Evolutionary conservation across 2,329 filamentous ascomycete genomes (phyloP).

Genomic region (Fusarium sambucinum): DNA sequence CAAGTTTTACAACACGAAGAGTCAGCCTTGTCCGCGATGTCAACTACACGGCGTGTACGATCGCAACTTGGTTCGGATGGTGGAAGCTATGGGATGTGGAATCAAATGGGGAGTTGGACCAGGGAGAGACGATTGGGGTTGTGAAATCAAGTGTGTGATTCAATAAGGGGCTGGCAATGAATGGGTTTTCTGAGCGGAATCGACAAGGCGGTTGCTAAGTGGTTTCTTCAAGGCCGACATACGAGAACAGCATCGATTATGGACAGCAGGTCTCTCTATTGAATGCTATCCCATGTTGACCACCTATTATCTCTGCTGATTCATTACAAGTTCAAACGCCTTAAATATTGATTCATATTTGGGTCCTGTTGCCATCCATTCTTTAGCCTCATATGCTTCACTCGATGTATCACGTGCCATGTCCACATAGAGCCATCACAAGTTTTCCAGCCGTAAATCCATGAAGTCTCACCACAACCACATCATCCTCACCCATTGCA

Average conservation of each 20-base stretch:
- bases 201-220: not conserved
- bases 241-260: not conserved
- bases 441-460: constrained; percentile 25
- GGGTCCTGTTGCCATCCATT: not conserved
- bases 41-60: constrained; percentile 59
- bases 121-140: constrained; percentile 53
- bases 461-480: constrained; percentile 42
- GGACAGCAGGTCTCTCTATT: not conserved
- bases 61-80: constrained; percentile 60
- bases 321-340: not conserved
- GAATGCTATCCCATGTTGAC: not conserved
- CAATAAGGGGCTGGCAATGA: constrained; percentile 44
- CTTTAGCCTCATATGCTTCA: constrained; percentile 3
- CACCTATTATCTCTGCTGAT: not conserved
- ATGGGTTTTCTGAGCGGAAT: not conserved
- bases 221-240: not conserved
- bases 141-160: constrained; percentile 54
- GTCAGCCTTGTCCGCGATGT: constrained; percentile 59
- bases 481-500: not conserved
- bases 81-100: constrained; percentile 58
- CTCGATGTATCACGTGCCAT: constrained; percentile 36
- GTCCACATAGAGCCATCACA: constrained; percentile 24
- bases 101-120: constrained; percentile 64
- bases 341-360: not conserved
- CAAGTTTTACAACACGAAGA: constrained; percentile 52